Evolutionary conservation across 257 asterid genomes (phyloP).

Genomic region (Plantago major): DNA sequence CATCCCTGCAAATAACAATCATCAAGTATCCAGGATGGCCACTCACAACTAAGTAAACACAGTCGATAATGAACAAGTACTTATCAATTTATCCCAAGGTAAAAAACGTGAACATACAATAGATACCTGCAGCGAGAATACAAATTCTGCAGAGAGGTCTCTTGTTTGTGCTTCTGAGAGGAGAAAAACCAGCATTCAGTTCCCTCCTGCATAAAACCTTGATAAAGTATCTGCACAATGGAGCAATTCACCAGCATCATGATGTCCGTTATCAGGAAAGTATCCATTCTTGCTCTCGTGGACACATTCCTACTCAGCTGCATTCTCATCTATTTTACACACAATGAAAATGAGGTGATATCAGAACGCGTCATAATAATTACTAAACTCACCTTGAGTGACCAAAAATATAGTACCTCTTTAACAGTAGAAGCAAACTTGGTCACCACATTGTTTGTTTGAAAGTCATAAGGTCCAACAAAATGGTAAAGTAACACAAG

Average conservation of each 20-base stretch:
- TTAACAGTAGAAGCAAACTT: slow-evolving; percentile 57
- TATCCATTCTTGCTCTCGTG: slow-evolving; percentile 26
- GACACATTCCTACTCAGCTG: slow-evolving; percentile 40
- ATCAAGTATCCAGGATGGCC: not conserved
- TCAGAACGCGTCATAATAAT: slow-evolving; percentile 20
- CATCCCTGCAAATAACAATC: slow-evolving; percentile 63
- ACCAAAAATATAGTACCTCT: slow-evolving; percentile 55
- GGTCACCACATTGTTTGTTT: slow-evolving; percentile 44
- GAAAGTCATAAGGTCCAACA: slow-evolving; percentile 52
- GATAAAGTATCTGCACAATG: slow-evolving; percentile 59
- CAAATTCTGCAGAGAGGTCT: slow-evolving; percentile 69
- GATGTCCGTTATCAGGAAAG: slow-evolving; percentile 15
- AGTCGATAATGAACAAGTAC: too few species aligned
- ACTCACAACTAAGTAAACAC: too few species aligned
- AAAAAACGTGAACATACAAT: slow-evolving; percentile 1
- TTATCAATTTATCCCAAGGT: not conserved
- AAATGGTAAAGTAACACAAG: slow-evolving; percentile 62
- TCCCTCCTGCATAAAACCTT: slow-evolving; percentile 71
- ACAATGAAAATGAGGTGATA: slow-evolving; percentile 13
- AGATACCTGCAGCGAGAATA: slow-evolving; percentile 83
- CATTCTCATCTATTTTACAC: slow-evolving; percentile 54
- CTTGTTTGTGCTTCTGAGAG: slow-evolving; percentile 57
- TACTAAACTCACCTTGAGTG: slow-evolving; percentile 16
- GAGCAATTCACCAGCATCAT: slow-evolving; percentile 31
- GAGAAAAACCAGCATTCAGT: slow-evolving; percentile 63